phyloP scores from a whole-genome alignment of 768 basidiomycete genomes.

The Strobilomyces echinocephalus region DNA sequence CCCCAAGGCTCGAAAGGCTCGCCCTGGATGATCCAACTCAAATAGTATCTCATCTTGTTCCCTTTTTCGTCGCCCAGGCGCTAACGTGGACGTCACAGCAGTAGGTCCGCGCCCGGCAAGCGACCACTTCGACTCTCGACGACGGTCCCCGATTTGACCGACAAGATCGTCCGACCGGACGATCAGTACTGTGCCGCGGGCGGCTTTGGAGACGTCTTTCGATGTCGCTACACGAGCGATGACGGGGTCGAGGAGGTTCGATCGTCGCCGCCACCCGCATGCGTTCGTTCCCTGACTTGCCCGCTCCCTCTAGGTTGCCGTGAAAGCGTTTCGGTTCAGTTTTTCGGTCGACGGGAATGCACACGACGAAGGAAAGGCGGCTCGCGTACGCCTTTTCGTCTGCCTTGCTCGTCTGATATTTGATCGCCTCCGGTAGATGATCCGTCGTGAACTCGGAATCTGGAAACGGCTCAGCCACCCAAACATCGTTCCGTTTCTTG shows the following conservation, averaged over 20 bases:
- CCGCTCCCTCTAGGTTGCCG: constrained; percentile 3
- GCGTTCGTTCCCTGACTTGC: background rate
- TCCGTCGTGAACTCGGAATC: constrained; percentile 6
- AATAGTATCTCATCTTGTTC: too few species aligned
- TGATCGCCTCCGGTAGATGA: background rate
- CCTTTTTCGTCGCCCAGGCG: too few species aligned
- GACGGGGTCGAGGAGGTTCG: constrained; percentile 1
- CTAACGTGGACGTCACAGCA: too few species aligned
- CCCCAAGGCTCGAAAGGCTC: too few species aligned
- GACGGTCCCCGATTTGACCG: background rate
- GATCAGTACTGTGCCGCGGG: constrained; percentile 3
- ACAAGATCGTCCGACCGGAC: background rate
- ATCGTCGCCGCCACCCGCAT: background rate
- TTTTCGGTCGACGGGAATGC: constrained; percentile 1
- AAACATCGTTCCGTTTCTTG: constrained; percentile 5
- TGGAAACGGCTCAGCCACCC: constrained; percentile 2
- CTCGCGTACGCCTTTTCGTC: constrained; percentile 2
- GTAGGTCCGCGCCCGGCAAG: too few species aligned
- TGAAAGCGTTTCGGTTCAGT: constrained; percentile 6
- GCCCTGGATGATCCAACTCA: too few species aligned
- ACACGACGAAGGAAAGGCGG: background rate
- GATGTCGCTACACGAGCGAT: background rate
- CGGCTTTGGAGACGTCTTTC: constrained; percentile 6
- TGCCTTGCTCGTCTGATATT: background rate
- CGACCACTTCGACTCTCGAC: too few species aligned